Conservation (phyloP, 2,329 filamentous ascomycete genomes). For the Cordyceps cicadae region DNA sequence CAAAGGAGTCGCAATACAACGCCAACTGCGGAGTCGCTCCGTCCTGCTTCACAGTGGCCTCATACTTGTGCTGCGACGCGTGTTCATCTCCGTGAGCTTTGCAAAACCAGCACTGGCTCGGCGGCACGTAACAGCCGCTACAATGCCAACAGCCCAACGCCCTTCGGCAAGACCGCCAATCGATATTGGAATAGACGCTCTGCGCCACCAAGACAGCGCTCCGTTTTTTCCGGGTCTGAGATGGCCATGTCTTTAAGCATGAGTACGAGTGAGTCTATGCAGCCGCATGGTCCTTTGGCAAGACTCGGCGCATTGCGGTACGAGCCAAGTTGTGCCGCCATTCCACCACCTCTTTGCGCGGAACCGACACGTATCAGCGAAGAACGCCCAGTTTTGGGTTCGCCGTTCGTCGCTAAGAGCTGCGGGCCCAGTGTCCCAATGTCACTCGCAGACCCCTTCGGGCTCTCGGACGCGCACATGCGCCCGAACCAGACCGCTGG, state of each 20-base stretch:
- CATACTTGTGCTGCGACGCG: conserved; percentile 56
- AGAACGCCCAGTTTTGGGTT: conserved; percentile 37
- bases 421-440: conserved; percentile 55
- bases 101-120: conserved; percentile 43
- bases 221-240: conserved; percentile 51
- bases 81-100: conserved; percentile 54
- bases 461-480: conserved; percentile 24
- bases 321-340: conserved; percentile 8
- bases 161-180: conserved; percentile 43
- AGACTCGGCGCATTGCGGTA: conserved; percentile 38
- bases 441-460: conserved; percentile 33
- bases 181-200: conserved; percentile 42
- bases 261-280: conserved; percentile 58
- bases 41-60: conserved; percentile 52
- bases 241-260: conserved; percentile 55
- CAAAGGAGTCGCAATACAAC: conserved; percentile 44
- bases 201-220: conserved; percentile 32
- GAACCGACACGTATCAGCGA: conserved; percentile 13
- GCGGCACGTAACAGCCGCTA: conserved; percentile 36
- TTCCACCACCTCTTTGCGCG: conserved; percentile 18
- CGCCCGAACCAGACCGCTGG: conserved; percentile 42
- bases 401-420: conserved; percentile 49
- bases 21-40: conserved; percentile 40
- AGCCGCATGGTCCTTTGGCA: conserved; percentile 52
- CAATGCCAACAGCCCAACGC: conserved; percentile 47